Conservation (phyloP, 2,329 filamentous ascomycete species). For the Penicillium thymicola region DNA sequence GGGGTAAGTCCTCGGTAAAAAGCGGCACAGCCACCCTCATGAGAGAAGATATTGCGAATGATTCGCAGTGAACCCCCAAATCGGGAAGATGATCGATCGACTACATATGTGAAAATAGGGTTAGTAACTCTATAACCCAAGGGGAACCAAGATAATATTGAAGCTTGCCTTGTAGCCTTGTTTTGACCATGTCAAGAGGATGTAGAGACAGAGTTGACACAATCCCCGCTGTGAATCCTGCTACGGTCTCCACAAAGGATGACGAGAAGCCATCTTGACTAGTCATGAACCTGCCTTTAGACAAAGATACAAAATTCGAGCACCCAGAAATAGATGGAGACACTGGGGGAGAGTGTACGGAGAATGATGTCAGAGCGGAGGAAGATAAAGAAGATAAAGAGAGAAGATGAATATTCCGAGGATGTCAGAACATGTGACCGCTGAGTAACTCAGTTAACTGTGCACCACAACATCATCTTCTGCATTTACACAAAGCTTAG, state of each 20-base stretch:
- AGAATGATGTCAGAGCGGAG: neutral
- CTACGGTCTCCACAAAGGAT: constrained; percentile 79
- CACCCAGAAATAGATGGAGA: neutral
- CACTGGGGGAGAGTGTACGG: neutral
- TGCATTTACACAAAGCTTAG: neutral
- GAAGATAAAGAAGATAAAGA: neutral
- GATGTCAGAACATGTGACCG: neutral
- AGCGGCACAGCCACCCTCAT: constrained; percentile 60
- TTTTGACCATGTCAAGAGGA: constrained; percentile 94
- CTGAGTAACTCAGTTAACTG: neutral
- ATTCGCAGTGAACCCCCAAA: constrained; percentile 54
- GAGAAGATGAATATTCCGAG: neutral
- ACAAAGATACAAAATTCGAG: neutral
- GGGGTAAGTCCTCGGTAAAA: constrained; percentile 88
- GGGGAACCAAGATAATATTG: neutral
- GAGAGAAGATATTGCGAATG: constrained; percentile 49
- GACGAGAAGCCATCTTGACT: constrained; percentile 60
- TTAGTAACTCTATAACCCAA: neutral
- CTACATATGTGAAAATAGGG: constrained; percentile 30
- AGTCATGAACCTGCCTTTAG: constrained; percentile 38
- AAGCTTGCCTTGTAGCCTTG: constrained; percentile 76
- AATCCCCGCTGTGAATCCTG: constrained; percentile 84
- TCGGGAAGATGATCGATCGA: constrained; percentile 48
- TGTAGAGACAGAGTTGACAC: constrained; percentile 84
- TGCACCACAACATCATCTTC: neutral